phyloP scores from a whole-genome alignment of 2,329 filamentous ascomycete species.

The Sarocladium strictum region DNA sequence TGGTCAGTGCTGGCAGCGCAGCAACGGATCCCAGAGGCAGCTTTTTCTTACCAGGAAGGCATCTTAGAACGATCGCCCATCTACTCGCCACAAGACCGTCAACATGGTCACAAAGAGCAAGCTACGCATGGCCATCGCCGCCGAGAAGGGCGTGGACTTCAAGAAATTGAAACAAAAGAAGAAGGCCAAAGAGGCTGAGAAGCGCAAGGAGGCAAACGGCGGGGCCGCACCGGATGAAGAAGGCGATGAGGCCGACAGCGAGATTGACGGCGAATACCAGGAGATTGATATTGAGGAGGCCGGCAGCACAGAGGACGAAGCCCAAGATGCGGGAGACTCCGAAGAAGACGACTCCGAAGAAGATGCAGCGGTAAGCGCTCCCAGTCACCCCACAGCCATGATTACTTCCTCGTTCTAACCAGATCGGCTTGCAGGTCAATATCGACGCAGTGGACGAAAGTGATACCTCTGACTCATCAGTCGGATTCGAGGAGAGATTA shows the following conservation, averaged over 20 bases:
- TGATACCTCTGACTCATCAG: conserved; percentile 61
- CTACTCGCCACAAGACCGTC: not conserved
- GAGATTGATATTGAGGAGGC: conserved; percentile 8
- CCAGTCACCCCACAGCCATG: not conserved
- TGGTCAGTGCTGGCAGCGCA: not conserved
- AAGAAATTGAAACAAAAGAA: conserved; percentile 46
- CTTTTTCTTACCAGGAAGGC: not conserved
- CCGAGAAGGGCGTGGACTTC: conserved; percentile 49
- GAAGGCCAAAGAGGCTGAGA: conserved; percentile 37
- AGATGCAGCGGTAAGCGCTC: not conserved
- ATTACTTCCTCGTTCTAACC: not conserved
- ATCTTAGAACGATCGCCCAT: not conserved
- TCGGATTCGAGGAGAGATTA: conserved; percentile 71
- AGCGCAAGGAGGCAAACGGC: conserved; percentile 27
- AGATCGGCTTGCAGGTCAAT: conserved; percentile 35
- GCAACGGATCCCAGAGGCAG: not conserved
- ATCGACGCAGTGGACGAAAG: conserved; percentile 54
- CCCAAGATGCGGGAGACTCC: conserved; percentile 31
- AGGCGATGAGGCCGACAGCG: conserved; percentile 14
- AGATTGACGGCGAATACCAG: conserved; percentile 15
- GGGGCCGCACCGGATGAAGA: conserved; percentile 9
- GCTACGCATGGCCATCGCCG: conserved; percentile 47
- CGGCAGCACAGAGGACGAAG: conserved; percentile 17
- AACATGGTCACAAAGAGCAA: conserved; percentile 40
- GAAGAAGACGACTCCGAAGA: conserved; percentile 13